Evolutionary conservation across 1,284 basidiomycete species (phyloP), one percentile per base, ranked within the genome.

Genomic region (Heterobasidion occidentale): DNA sequence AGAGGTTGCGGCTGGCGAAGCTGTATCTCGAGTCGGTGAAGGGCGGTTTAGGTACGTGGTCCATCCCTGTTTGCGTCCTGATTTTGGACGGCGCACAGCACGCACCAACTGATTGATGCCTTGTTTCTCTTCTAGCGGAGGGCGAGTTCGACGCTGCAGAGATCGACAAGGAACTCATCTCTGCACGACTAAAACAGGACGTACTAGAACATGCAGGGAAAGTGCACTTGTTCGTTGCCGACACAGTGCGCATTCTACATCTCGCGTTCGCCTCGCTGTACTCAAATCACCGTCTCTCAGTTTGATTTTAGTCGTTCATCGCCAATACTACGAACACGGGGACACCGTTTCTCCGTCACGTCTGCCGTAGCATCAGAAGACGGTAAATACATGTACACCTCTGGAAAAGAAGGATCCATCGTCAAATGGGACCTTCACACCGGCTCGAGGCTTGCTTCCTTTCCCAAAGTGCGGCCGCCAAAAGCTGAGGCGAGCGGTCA

Each of bases 141-240:
- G 90, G 86, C 36, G 92, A 94, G 59, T 92, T 87, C 60, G 95
- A 99, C 67, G 96, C 96, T 2, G 93, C 92, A 0, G 93, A 95
- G 62, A 86, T 96, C 51, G 95, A 98, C 75, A 81, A 84, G 62
- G 94, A 98, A 61, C 80, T 97, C 62, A 92, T 99, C 60, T 91
- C 92, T 47, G 81, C 93, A 15, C 77, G 95, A 51, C 74, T 99
- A 61, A 91, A 92, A 68, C 86, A 93, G 68, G 94, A 96, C 73
- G 92, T 94, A 46, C 69, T 92, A 54, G 86, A 92, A 62, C 85
- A 93, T 65, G 83, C 88, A 9, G 92, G 91, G 51, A 92, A 88
- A 68, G 73, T 94, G n/a, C 90, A 94, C 70, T 69, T 90, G 38
- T 90, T 89, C 65, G 74, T 95, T 49, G 88, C 87, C 15, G 83